Percentiles rank a stretch among this genome's conserved stretches.
phyloP scores from a whole-genome alignment of 2,329 filamentous ascomycete genomes.

The Colletotrichum graminicola region DNA sequence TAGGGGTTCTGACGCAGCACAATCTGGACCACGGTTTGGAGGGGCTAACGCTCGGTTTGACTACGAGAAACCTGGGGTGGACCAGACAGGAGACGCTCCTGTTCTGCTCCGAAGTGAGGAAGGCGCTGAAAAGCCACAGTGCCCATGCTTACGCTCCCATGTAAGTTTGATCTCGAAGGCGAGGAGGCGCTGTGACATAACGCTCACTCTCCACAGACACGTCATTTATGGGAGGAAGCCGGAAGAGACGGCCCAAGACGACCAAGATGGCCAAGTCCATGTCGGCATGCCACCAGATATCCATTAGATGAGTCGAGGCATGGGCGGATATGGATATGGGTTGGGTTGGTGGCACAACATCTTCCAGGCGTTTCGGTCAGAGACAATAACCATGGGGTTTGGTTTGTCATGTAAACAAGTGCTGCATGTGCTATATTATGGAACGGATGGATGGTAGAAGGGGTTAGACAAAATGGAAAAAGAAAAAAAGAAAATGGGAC shows the following conservation, averaged over 20 bases:
- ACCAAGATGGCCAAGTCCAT: not conserved
- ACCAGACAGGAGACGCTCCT: conserved; percentile 47
- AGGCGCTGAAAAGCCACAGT: conserved; percentile 44
- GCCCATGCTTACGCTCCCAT: conserved; percentile 47
- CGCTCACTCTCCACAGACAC: conserved; percentile 16
- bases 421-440: not conserved
- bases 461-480: not conserved
- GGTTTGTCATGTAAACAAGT: not conserved
- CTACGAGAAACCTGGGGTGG: conserved; percentile 54
- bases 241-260: not conserved
- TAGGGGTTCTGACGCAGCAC: conserved; percentile 50
- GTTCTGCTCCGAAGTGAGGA: conserved; percentile 45
- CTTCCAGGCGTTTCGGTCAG: not conserved
- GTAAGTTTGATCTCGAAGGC: conserved; percentile 17
- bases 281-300: not conserved
- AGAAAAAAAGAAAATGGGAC: not conserved
- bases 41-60: conserved; percentile 52
- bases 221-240: conserved; percentile 40
- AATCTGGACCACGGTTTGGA: conserved; percentile 51
- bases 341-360: not conserved
- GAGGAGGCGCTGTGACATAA: not conserved
- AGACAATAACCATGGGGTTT: not conserved
- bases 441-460: not conserved
- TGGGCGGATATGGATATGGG: too few species aligned
- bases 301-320: not conserved